Conservation (phyloP, 768 basidiomycete species). For the Rhodotorula paludigena region DNA sequence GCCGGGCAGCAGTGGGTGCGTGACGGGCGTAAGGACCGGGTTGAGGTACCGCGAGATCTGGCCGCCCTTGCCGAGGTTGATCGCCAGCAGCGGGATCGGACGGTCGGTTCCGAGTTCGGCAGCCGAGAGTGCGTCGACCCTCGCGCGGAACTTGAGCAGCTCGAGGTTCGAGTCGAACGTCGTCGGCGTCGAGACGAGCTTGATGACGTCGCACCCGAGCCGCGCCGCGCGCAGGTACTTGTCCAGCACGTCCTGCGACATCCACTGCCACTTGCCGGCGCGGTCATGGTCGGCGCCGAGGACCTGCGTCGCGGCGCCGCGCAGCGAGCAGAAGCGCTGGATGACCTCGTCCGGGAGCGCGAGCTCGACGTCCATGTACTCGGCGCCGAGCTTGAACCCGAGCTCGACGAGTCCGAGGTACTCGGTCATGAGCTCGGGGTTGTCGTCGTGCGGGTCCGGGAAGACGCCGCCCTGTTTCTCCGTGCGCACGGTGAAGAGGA, state of each 20-base stretch:
- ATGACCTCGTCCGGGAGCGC: conserved; percentile 69
- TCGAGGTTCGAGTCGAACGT: conserved; percentile 69
- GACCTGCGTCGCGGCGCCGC: conserved; percentile 66
- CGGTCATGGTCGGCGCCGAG: conserved; percentile 94
- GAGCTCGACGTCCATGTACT: conserved; percentile 89
- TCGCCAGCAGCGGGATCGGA: conserved; percentile 29
- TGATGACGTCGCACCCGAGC: conserved; percentile 74
- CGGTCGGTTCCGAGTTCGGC: not conserved
- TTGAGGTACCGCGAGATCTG: conserved; percentile 51
- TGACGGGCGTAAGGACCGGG: conserved; percentile 76
- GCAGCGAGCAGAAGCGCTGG: conserved; percentile 56
- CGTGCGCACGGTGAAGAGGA: conserved; percentile 86
- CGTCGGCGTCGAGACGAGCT: conserved; percentile 79
- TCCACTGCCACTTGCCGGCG: conserved; percentile 77
- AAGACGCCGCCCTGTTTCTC: conserved; percentile 80
- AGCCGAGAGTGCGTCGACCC: conserved; percentile 50
- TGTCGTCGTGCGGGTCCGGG: conserved; percentile 66
- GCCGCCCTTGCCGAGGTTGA: conserved; percentile 66
- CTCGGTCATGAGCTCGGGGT: conserved; percentile 61
- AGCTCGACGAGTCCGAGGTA: conserved; percentile 68
- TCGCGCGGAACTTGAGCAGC: conserved; percentile 62
- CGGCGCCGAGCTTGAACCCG: conserved; percentile 73
- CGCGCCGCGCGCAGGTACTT: conserved; percentile 63
- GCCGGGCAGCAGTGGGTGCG: conserved; percentile 74
- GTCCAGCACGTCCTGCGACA: conserved; percentile 60